Evolutionary conservation across 129 eudicot species (phyloP), one percentile per base, ranked within the genome.

Genomic region (Artemisia tridentata): DNA sequence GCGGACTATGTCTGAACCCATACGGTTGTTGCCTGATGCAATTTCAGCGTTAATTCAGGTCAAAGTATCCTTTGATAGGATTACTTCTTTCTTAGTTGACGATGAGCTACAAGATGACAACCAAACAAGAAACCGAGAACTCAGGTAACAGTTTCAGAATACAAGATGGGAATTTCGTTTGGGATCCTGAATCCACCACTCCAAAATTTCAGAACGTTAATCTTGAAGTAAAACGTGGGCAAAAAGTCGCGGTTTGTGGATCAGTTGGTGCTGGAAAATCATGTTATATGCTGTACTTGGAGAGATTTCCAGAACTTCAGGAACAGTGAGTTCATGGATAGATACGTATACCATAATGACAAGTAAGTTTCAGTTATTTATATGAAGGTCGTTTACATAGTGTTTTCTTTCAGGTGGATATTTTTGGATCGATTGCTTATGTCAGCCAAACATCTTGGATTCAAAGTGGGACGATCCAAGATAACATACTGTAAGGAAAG

Each of bases 401-500:
- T 46, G 64, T 18, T 59, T 72, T 17, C 20, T 14, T 72, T 16
- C 63, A 91, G 97, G 97, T 84, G 71, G 75, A 65, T 45, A 82
- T 86, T 31, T 41, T 10, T 31, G 96, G 97, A 38, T 86, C 96
- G 25, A 75, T 79, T 56, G 96, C 96, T 20, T 91, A 88, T 78
- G 97, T 91, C 72, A 76, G 92, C 71, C 97, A 88, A 84, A 73
- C 81, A 43, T 78, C 91, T 64, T 92, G 95, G 96, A 92, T 88
- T 38, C 96, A 88, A 68, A 92, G 96, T 62, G 98, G 96, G 65
- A 92, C 91, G 5, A 64, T 88, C 61, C 86, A 83, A 10, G 96
- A 92, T 68, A 92, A 88, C 80, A 86, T 92, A 74, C 25, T 23
- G 25, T 23, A 23, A 2, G 2, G 25, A 2, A 23, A 23, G 25